Conservation (phyloP, 2,329 filamentous ascomycete species). For the Parastagonospora avenae region DNA sequence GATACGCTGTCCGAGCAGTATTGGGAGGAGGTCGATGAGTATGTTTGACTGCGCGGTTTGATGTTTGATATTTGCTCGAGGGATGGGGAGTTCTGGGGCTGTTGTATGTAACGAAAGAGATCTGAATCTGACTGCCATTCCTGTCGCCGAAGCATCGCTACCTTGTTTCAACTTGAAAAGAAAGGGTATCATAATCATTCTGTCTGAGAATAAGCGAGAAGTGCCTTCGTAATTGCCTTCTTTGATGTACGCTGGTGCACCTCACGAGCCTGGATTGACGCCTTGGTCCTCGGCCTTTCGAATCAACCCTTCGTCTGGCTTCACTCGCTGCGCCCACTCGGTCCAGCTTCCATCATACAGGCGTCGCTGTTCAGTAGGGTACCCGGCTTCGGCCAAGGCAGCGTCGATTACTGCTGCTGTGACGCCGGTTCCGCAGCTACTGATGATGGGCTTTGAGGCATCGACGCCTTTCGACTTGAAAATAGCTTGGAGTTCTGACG, state of each 20-base stretch:
- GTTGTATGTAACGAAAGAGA: neutral
- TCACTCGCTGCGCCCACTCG: slow-evolving; percentile 74
- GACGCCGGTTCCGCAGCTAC: slow-evolving; percentile 90
- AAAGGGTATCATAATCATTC: slow-evolving; percentile 12
- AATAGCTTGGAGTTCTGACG: slow-evolving; percentile 72
- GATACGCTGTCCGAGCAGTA: slow-evolving; percentile 2
- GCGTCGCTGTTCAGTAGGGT: slow-evolving; percentile 70
- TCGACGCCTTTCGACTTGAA: slow-evolving; percentile 83
- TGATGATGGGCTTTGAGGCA: slow-evolving; percentile 78
- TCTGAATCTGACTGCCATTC: slow-evolving; percentile 6
- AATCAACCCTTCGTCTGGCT: slow-evolving; percentile 66
- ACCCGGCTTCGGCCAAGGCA: slow-evolving; percentile 78
- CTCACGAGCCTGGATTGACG: slow-evolving; percentile 1
- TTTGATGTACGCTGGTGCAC: neutral
- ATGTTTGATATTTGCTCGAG: neutral
- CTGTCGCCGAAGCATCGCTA: slow-evolving; percentile 16
- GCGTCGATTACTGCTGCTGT: slow-evolving; percentile 91
- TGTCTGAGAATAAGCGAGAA: neutral
- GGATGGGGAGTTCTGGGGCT: too few species aligned
- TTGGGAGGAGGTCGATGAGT: slow-evolving; percentile 2
- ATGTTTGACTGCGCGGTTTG: neutral
- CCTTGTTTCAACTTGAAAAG: neutral
- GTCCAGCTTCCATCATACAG: slow-evolving; percentile 99
- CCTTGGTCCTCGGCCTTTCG: slow-evolving; percentile 50
- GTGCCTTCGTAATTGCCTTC: too few species aligned